phyloP scores from a whole-genome alignment of 768 basidiomycete species.

The Lyophyllum shimeji region DNA sequence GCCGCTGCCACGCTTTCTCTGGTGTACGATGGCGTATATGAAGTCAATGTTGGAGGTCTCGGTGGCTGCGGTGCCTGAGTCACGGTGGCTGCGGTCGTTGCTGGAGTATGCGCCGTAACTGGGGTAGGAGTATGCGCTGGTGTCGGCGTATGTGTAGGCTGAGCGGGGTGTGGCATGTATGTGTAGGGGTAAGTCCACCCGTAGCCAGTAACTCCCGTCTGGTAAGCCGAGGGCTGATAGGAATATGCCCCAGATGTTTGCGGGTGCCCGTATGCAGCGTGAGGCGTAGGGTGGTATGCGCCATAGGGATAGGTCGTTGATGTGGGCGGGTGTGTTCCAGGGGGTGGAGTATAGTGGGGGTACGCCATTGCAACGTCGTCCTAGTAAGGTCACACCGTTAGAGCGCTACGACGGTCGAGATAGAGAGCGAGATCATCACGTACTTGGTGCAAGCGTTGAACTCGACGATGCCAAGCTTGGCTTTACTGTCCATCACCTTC shows the following conservation, averaged over 20 bases:
- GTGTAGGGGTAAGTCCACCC: slow-evolving; percentile 74
- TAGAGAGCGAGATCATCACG: too few relatives aligned
- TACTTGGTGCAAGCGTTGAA: too few relatives aligned
- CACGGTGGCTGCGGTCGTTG: slow-evolving; percentile 24
- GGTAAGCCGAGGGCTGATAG: slow-evolving; percentile 49
- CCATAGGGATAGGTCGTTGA: slow-evolving; percentile 67
- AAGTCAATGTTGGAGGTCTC: slow-evolving; percentile 50
- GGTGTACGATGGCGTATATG: slow-evolving; percentile 53
- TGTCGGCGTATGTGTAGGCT: slow-evolving; percentile 16
- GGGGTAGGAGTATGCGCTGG: slow-evolving; percentile 28
- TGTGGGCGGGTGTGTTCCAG: slow-evolving; percentile 29
- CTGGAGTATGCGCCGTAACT: slow-evolving; percentile 27
- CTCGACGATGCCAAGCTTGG: too few relatives aligned
- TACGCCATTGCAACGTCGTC: slow-evolving; percentile 16
- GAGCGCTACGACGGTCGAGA: too few relatives aligned
- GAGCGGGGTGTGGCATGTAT: slow-evolving; percentile 35
- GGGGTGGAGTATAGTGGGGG: slow-evolving; percentile 25
- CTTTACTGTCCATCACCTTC: too few relatives aligned
- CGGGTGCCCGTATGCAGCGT: slow-evolving; percentile 40
- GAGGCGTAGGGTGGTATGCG: slow-evolving; percentile 53
- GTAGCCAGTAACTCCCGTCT: slow-evolving; percentile 68
- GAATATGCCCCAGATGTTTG: slow-evolving; percentile 50
- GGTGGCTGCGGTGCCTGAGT: slow-evolving; percentile 23
- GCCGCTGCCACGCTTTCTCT: slow-evolving; percentile 48
- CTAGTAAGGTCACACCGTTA: too few relatives aligned